Base-by-base conservation (phyloP, 2,329 filamentous ascomycete species). In the Fusarium citri region DNA sequence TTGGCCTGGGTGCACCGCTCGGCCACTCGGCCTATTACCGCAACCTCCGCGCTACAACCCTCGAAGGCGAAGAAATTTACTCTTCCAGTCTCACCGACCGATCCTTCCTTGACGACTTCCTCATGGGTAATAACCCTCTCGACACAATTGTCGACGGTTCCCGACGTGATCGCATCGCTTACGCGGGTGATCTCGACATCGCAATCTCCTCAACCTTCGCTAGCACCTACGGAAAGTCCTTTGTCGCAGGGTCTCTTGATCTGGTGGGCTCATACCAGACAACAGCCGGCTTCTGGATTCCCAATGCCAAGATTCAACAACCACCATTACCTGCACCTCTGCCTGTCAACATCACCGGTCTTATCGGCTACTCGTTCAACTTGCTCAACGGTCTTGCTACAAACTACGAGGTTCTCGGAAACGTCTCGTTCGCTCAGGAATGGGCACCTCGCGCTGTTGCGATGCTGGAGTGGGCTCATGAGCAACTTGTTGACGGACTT, bases 261-360 rank as follows among this genome's bases (percentile, higher is more conserved):
- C 5, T 61, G 0, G 2, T 61, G 0, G 59, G 59, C 2, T 61
- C 59, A 0, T 61, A n/a, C 4, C 59, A 60, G 11, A 42, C 45
- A 0, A 45, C 55, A 0, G 11, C 45, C 2, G 55, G 59, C 12
- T 61, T 60, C n/a, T 61, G 58, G 15, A 61, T 60, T 2, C 59
- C 59, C 0, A 60, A 47, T 1, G 55, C 59, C 7, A 61, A 61
- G 18, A 60, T 61, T 1, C 55, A 61, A 6, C 55, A 61, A 5
- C 14, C 23, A 2, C 55, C 59, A 0, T 23, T 61, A 0, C 46
- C 25, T 0, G 28, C 31, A 18, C 28, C 40, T 18, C 34, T 61
- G 1, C n/a, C 34, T 3, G 11, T 61, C 18, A 60, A 61, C 11
- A 30, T 61, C 4, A 61, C 59, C 1, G 59, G 59, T 5, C 43